These are phyloP conservation scores for Austroboletus eburneus DNA, from an alignment of 768 basidiomycete species.

Conservation along the genomic window DNA sequence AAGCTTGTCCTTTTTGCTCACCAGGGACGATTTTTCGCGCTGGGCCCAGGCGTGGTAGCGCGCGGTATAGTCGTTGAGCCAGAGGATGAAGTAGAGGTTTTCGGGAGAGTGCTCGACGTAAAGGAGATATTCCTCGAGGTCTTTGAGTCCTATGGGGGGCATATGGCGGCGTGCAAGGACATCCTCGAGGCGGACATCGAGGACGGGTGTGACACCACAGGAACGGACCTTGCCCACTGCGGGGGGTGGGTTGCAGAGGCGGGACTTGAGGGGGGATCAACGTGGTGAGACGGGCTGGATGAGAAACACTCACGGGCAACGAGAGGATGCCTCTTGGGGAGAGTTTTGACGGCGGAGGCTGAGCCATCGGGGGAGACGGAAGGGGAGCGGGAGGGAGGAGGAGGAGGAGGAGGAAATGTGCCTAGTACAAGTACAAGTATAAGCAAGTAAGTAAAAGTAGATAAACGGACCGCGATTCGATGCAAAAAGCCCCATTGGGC, in stretches of 20 bases:
- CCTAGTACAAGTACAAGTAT: background rate
- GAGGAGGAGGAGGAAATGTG: background rate
- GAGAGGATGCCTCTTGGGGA: slow-evolving; percentile 32
- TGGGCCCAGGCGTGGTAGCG: slow-evolving; percentile 42
- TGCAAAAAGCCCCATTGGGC: background rate
- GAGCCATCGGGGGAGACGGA: slow-evolving; percentile 16
- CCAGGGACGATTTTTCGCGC: slow-evolving; percentile 23
- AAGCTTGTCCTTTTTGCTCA: slow-evolving; percentile 41
- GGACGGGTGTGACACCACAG: slow-evolving; percentile 62
- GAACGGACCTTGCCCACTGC: slow-evolving; percentile 66
- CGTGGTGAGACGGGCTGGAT: background rate
- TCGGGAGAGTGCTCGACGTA: slow-evolving; percentile 75
- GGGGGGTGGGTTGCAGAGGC: slow-evolving; percentile 66
- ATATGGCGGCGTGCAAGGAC: slow-evolving; percentile 73
- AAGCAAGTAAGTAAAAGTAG: no score
- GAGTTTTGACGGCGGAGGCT: slow-evolving; percentile 31
- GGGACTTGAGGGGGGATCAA: slow-evolving; percentile 24
- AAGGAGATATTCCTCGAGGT: slow-evolving; percentile 77
- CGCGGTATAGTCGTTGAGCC: slow-evolving; percentile 69
- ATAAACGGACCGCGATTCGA: slow-evolving; percentile 13
- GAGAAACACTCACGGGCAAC: slow-evolving; percentile 33
- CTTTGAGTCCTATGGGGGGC: slow-evolving; percentile 73
- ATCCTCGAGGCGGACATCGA: slow-evolving; percentile 67
- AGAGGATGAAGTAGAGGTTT: slow-evolving; percentile 82
- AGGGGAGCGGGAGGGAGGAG: background rate